Conservation (phyloP, 768 basidiomycete species). For the Calocera cornea region DNA sequence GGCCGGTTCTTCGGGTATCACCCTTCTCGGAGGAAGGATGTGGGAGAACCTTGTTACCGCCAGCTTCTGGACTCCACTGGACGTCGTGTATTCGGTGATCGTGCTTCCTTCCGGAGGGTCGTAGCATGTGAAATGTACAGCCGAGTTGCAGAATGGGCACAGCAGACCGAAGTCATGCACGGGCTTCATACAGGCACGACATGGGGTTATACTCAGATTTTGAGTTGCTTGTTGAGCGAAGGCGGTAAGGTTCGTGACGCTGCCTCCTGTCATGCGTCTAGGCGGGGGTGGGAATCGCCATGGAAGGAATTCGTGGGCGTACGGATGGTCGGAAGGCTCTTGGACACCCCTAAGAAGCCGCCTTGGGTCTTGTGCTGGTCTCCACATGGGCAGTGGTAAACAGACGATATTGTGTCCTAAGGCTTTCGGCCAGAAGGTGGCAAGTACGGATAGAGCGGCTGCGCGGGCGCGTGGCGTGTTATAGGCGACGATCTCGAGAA, state of each 20-base stretch:
- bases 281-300: conserved; percentile 41
- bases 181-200: conserved; percentile 40
- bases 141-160: conserved; percentile 56
- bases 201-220: conserved; percentile 25
- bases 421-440: conserved; percentile 52
- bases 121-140: conserved; percentile 69
- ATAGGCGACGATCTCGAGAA: conserved; percentile 59
- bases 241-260: conserved; percentile 15
- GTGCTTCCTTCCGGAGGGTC: conserved; percentile 52
- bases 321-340: conserved; percentile 24
- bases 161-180: conserved; percentile 58
- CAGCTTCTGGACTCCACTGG: conserved; percentile 40
- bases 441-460: conserved; percentile 41
- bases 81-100: conserved; percentile 39
- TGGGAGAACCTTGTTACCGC: conserved; percentile 51
- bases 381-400: conserved; percentile 34
- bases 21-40: conserved; percentile 27
- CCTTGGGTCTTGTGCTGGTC: conserved; percentile 20
- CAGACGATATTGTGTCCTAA: conserved; percentile 54
- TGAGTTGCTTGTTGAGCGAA: conserved; percentile 22
- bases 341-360: conserved; percentile 6
- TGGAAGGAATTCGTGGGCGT: conserved; percentile 52
- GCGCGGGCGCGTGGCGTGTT: conserved; percentile 42
- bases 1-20: conserved; percentile 14
- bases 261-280: conserved; percentile 14